Percentiles rank a stretch among this genome's conserved stretches.
These are phyloP conservation scores for Didymella exigua DNA, from an alignment of 2,329 filamentous ascomycete species.

Conservation along the genomic window DNA sequence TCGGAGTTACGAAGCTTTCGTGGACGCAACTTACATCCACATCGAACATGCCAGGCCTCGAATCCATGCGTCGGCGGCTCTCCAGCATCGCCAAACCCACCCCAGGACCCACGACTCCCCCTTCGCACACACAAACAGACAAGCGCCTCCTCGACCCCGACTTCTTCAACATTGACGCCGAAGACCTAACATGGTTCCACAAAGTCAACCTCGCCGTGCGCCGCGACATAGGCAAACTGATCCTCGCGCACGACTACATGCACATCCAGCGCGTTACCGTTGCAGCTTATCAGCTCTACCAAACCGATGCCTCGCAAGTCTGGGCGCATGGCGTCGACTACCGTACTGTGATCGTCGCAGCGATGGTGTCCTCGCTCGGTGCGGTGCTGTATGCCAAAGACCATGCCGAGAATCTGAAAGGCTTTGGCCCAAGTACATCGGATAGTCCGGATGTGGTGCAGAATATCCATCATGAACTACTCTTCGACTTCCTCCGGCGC, in stretches of 20 bases:
- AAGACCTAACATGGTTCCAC: slow-evolving; percentile 21
- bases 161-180: slow-evolving; percentile 17
- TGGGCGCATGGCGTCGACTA: slow-evolving; percentile 51
- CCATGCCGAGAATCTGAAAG: slow-evolving; percentile 35
- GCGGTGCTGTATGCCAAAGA: slow-evolving; percentile 72
- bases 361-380: slow-evolving; percentile 73
- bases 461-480: slow-evolving; percentile 52
- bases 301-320: slow-evolving; percentile 50
- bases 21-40: no score
- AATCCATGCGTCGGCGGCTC: slow-evolving; percentile 18
- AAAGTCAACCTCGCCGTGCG: slow-evolving; percentile 38
- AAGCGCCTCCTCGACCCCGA: slow-evolving; percentile 19
- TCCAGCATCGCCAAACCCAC: slow-evolving; percentile 11
- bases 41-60: slow-evolving; percentile 16
- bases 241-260: slow-evolving; percentile 82
- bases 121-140: slow-evolving; percentile 1
- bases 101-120: neutral
- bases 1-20: no score
- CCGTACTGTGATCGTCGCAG: slow-evolving; percentile 67
- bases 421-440: neutral
- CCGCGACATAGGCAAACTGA: slow-evolving; percentile 70
- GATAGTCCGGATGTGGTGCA: slow-evolving; percentile 22
- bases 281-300: slow-evolving; percentile 68
- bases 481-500: slow-evolving; percentile 61
- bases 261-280: slow-evolving; percentile 78